Evolutionary conservation across 176 grass and related monocot species (phyloP).

Genomic region (Saccharum spontaneum): DNA sequence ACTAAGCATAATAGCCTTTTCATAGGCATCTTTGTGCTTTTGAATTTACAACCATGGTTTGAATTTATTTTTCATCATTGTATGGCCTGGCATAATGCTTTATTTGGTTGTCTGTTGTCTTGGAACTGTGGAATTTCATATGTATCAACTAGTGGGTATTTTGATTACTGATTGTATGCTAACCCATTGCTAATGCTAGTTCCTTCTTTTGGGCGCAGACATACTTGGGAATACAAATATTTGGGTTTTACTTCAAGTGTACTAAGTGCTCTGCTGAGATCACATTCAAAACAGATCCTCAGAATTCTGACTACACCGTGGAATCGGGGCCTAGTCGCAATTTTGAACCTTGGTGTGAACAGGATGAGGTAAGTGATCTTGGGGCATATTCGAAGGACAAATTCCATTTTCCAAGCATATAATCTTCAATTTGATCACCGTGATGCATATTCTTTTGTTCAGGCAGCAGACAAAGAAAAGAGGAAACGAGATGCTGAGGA

Average conservation of each 20-base stretch:
- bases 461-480: conserved; percentile 66
- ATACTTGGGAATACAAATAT: conserved; percentile 80
- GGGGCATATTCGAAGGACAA: not conserved
- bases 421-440: conserved; percentile 16
- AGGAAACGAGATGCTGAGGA: conserved; percentile 69
- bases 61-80: not conserved
- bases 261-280: conserved; percentile 81
- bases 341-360: conserved; percentile 77
- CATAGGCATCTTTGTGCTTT: not conserved
- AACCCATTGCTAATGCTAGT: conserved; percentile 6
- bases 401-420: conserved; percentile 11
- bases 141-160: not conserved
- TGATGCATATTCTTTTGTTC: conserved; percentile 4
- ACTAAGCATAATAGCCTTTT: not conserved
- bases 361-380: conserved; percentile 52
- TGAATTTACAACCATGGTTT: conserved; percentile 2
- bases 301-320: conserved; percentile 77
- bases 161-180: conserved; percentile 4
- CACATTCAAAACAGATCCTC: conserved; percentile 82
- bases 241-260: conserved; percentile 83
- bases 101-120: conserved; percentile 3
- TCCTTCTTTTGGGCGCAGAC: conserved; percentile 32
- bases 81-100: not conserved
- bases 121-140: conserved; percentile 20
- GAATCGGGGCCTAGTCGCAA: conserved; percentile 73